Base-by-base conservation (phyloP, 1,139 yeast genomes). In the Pichia norvegensis region DNA sequence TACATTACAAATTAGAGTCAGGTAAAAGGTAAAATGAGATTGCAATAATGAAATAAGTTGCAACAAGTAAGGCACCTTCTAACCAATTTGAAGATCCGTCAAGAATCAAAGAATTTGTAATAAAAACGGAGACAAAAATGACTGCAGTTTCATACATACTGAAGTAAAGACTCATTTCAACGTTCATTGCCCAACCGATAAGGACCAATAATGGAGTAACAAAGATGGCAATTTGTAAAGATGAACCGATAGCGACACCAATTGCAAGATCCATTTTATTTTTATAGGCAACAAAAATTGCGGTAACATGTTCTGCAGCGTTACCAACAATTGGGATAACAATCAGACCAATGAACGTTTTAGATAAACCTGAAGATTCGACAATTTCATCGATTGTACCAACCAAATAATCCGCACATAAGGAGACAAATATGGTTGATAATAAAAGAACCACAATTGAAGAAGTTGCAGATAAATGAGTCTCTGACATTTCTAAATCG, bases 271-370 rank as follows among this genome's bases (percentile, higher is more conserved):
- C 97, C 97, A 94, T 92, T 67, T 94, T 92, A 67, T 92, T 87
- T 67, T 88, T 88, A 77, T 82, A 79, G 27, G 98, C 97, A 42
- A 92, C 97, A 52, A 87, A 76, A 41, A 92, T 84, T 2, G 97
- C 96, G 17, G 97, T 92, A 42, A 86, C 97, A 64, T 92, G 98
- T 67, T 92, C 98, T 14, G 98, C 97, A 2, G 98, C 98, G 60
- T 92, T 92, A 48, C 98, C 98, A 29, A 92, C 97, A 53, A 94
- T 90, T 42, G 98, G 98, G 52, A 92, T 81, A 42, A 92, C 79
- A 57, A 92, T 84, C 55, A 92, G 73, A 64, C 98, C 98, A 57
- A 92, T 87, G 60, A 92, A 92, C 0, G 97, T 90, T 73, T 90
- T 92, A 43, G 95, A 85, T 52, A 92, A 72, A 4, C 96, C 96